Evolutionary conservation across 192 early-diverging fungal species (phyloP).

Genomic region (Backusella australiensis): DNA sequence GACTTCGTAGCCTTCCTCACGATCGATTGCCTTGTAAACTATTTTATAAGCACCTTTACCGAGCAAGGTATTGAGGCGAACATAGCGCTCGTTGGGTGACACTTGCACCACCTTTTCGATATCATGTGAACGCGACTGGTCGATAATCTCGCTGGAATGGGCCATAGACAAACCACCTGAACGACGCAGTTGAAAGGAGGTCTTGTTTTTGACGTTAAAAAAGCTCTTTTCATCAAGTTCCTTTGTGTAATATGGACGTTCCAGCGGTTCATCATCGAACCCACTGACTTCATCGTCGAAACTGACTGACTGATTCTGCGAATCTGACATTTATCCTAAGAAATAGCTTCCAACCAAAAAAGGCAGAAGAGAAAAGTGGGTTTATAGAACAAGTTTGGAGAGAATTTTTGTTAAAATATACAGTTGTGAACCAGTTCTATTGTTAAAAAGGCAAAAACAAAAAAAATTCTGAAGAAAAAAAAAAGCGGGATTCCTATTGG

Average conservation of each 20-base stretch:
- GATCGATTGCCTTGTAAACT: slow-evolving; percentile 81
- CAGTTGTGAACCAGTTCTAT: slow-evolving; percentile 1
- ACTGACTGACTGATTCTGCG: slow-evolving; percentile 3
- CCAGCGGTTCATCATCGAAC: slow-evolving; percentile 11
- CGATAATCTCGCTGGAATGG: slow-evolving; percentile 42
- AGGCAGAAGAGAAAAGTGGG: slow-evolving; percentile 7
- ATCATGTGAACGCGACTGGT: slow-evolving; percentile 49
- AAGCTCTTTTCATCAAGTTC: background rate
- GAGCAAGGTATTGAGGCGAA: slow-evolving; percentile 57
- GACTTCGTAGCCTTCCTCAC: slow-evolving; percentile 84
- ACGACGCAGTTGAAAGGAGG: slow-evolving; percentile 9
- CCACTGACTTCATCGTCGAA: slow-evolving; percentile 7
- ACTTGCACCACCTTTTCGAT: slow-evolving; percentile 55
- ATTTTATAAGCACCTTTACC: slow-evolving; percentile 84
- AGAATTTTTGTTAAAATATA: slow-evolving; percentile 9
- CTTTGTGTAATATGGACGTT: background rate
- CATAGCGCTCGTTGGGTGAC: slow-evolving; percentile 53
- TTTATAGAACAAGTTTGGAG: background rate
- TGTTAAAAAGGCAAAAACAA: background rate
- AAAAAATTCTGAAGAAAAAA: background rate
- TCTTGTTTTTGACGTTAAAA: background rate
- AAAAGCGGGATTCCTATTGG: background rate
- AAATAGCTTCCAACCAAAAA: slow-evolving; percentile 5
- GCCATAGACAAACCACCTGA: background rate
- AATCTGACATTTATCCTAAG: slow-evolving; percentile 10